Evolutionary conservation across 257 asterid genomes (phyloP), one percentile per base, ranked within the genome.

Genomic region (Salvia hispanica): DNA sequence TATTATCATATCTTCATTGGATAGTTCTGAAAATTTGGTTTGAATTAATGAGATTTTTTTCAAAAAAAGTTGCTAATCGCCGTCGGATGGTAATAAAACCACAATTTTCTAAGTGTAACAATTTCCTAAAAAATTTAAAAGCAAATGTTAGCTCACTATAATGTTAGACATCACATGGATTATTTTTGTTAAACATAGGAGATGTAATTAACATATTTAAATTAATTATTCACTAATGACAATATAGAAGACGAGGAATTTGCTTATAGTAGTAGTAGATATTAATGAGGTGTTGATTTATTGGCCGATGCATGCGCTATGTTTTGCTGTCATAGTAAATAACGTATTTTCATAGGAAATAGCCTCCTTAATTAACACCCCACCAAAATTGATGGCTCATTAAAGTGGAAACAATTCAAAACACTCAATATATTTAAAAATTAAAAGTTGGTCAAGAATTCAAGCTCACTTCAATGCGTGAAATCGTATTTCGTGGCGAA

Each of bases 381-480:
- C 15, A 10, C 55, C 55, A 11, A 21, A 62, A 12, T 47, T 46
- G 0, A 63, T 48, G 46, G 16, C 11, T 47, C 45, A 47, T 11
- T 62, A 60, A 60, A 60, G 66, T 60, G 66, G 18, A 16, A 16
- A n/a, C n/a, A 25, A 25, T 39, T 16, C 39, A 36, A 34, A 3
- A 3, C 5, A 34, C 39, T 53, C 25, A 47, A 47, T 6, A 42
- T 2, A 25, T 25, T 25, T 25, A 25, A 25, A 25, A 25, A 25
- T 18, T 25, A 14, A 10, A 42, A 61, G 11, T 21, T 13, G 3
- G 9, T 47, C 28, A 58, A 58, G 37, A 9, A 40, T 4, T 60
- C 37, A 39, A 57, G 9, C 46, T 16, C 15, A 1, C 18, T 34
- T 36, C 45, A 59, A 59, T 36, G 52, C 25, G 31, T 25, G 31